Percentiles rank a stretch among this genome's conserved stretches.
Conservation (phyloP, 1,139 yeast genomes). For the Blastobotrys indianensis region DNA sequence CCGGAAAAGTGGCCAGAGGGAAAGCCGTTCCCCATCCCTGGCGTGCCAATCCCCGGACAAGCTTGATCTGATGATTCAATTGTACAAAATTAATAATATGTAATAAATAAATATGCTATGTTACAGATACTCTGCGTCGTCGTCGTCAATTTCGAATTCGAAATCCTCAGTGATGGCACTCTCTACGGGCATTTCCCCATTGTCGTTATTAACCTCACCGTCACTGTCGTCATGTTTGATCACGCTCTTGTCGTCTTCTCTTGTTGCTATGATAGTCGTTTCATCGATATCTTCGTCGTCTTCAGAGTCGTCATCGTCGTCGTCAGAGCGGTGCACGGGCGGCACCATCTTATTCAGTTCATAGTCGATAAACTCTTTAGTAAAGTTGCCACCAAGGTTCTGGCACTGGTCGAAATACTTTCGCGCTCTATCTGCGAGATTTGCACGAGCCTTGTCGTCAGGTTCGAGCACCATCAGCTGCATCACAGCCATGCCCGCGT, state of each 20-base stretch:
- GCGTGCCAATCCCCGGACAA: too few species aligned
- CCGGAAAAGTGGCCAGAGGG: too few species aligned
- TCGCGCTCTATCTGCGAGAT: constrained; percentile 19
- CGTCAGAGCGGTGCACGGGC: constrained; percentile 8
- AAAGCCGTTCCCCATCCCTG: too few species aligned
- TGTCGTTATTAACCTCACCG: constrained; percentile 5
- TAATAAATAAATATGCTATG: too few species aligned
- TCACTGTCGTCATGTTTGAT: constrained; percentile 1
- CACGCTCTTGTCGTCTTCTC: not conserved
- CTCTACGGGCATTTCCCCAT: not conserved
- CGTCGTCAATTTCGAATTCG: too few species aligned
- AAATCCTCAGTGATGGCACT: too few species aligned
- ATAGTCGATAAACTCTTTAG: constrained; percentile 20
- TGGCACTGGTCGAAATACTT: constrained; percentile 33
- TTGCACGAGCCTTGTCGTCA: constrained; percentile 2
- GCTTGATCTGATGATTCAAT: too few species aligned
- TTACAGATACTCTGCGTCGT: too few species aligned
- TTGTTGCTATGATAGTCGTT: not conserved
- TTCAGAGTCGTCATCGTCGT: constrained; percentile 12
- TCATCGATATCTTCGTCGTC: constrained; percentile 7
- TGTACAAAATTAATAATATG: too few species aligned
- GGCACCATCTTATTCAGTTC: constrained; percentile 12
- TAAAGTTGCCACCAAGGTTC: constrained; percentile 26
- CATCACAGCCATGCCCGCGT: constrained; percentile 24
- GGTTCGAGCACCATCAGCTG: constrained; percentile 20